Percentiles rank a stretch among this genome's conserved stretches.
phyloP scores from a whole-genome alignment of 78 protist species.

The Dictyostelium purpureum region DNA sequence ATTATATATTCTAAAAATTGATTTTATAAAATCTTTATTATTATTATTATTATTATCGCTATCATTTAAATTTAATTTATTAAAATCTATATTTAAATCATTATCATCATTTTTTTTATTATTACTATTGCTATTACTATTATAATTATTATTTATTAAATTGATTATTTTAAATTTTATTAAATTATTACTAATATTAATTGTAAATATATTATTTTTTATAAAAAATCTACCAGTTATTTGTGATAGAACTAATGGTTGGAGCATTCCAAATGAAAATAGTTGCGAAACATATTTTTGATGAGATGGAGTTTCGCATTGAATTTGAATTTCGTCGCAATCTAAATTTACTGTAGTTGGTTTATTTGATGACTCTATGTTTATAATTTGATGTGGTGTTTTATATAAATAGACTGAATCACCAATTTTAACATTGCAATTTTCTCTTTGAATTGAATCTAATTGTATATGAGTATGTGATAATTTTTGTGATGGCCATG shows the following conservation, averaged over 20 bases:
- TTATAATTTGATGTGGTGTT: constrained; percentile 26
- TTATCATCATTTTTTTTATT: not conserved
- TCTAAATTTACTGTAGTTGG: not conserved
- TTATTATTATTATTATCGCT: not conserved
- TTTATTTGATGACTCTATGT: not conserved
- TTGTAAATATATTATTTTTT: not conserved
- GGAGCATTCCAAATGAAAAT: constrained; percentile 2
- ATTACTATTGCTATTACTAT: not conserved
- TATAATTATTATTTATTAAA: not conserved
- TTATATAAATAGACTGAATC: not conserved
- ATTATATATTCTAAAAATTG: not conserved
- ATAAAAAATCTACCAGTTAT: constrained; percentile 8
- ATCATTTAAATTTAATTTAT: not conserved
- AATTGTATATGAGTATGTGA: constrained; percentile 12
- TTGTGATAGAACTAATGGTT: constrained; percentile 35
- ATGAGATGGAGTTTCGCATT: constrained; percentile 13
- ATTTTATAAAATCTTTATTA: not conserved
- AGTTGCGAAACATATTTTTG: constrained; percentile 12
- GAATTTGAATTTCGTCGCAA: not conserved
- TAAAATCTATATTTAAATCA: not conserved
- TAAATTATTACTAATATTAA: not conserved
- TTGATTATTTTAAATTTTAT: constrained; percentile 44
- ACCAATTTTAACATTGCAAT: constrained; percentile 27
- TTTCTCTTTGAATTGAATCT: constrained; percentile 43
- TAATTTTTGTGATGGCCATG: constrained; percentile 58